phyloP scores from a whole-genome alignment of 495 filamentous ascomycete species.

The Penicillium cinerascens region DNA sequence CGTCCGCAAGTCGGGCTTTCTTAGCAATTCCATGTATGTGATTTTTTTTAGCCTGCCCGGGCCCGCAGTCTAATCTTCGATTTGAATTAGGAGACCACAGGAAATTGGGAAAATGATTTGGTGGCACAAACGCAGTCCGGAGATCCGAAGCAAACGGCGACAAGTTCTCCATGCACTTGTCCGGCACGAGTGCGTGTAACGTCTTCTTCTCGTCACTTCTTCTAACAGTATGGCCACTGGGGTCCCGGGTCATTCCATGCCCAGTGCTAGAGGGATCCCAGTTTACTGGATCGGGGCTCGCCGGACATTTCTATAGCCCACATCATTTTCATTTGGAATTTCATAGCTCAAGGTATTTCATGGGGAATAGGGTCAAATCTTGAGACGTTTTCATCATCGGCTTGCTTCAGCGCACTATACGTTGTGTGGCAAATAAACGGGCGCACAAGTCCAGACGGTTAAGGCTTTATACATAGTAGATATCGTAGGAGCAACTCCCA shows the following conservation, averaged over 20 bases:
- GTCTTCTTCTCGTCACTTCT: neutral
- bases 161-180: neutral
- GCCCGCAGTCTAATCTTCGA: neutral
- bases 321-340: neutral
- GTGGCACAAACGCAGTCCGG: neutral
- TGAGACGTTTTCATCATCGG: neutral
- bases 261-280: neutral
- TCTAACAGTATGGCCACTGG: neutral
- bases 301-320: neutral
- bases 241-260: neutral
- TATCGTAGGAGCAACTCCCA: neutral
- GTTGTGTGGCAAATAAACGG: neutral
- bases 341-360: neutral
- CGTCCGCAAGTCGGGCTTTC: neutral
- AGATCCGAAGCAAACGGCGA: neutral
- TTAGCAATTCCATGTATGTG: too few relatives aligned
- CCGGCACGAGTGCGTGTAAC: neutral
- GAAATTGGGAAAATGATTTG: neutral
- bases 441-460: neutral
- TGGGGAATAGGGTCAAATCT: neutral
- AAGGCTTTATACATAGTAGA: neutral
- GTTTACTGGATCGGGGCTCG: neutral
- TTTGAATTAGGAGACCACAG: neutral
- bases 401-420: neutral
- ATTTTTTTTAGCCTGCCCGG: neutral